Evolutionary conservation across 768 basidiomycete species (phyloP), one percentile per base, ranked within the genome.

Genomic region (Collybiopsis luxurians): DNA sequence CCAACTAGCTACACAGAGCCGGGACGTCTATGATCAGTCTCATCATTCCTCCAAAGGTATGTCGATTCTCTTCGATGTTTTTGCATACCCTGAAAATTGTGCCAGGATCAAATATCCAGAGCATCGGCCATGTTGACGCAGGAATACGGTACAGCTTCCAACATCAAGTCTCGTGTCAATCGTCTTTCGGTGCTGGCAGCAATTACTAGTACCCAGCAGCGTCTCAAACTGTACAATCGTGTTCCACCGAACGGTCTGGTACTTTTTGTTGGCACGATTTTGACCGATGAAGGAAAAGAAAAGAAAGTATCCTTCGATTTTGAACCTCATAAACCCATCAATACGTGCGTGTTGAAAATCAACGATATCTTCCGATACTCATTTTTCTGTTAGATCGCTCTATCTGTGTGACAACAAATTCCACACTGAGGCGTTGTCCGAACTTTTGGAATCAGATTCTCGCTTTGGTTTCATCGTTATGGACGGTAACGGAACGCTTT

Each of bases 391-490:
- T 69, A 95, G 92, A 17, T 98, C 97, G 12, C 85, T 99, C 50
- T 99, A 99, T 75, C 88, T 98, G 45, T 99, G 97, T 69, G 97
- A 98, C 81, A 98, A 97, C 80, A 98, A 97, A 71, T 99, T 99
- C 77, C 96, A 98, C 78, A 98, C 97, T 1, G 97, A 98, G 67
- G 95, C 95, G 0, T 82, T 99, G 23, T 91, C 92, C 27, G 97
- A 98, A 68, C 86, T 99, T 47, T 83, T 99, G 60, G 96, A 98
- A 73, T 95, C 92, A 19, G 97, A 99, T 71, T 90, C 92, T 62
- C 91, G 92, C 67, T 99, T 98, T 71, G 97, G 95, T 27, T 99
- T 99, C 80, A 97, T 99, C 71, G 93, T 98, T 68, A 98, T 98
- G 96, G 96, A 97, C 67, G 92, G 94, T 78, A 98, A 97, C 72